Conservation (phyloP, 805 yeast genomes). For the Helenozyma baotianmanensis region DNA sequence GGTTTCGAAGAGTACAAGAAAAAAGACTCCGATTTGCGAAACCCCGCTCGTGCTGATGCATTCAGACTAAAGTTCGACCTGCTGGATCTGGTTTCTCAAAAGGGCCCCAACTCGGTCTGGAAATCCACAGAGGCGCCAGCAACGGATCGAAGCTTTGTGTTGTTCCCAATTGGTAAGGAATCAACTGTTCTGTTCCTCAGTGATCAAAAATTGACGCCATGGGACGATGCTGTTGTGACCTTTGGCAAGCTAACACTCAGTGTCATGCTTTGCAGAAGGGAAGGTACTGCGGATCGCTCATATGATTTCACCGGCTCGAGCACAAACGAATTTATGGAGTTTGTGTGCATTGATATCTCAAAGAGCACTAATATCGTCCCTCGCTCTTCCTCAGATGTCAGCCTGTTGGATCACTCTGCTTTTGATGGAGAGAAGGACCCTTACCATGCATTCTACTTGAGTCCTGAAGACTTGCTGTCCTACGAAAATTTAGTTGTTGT, state of each 20-base stretch:
- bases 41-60: neutral
- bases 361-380: conserved; percentile 37
- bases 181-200: conserved; percentile 12
- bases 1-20: conserved; percentile 50
- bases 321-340: conserved; percentile 30
- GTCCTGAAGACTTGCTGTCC: conserved; percentile 31
- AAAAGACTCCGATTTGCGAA: conserved; percentile 16
- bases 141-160: neutral
- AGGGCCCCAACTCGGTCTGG: conserved; percentile 8
- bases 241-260: conserved; percentile 1
- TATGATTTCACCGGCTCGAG: conserved; percentile 35
- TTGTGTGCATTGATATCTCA: conserved; percentile 10
- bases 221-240: conserved; percentile 1
- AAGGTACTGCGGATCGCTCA: conserved; percentile 5
- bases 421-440: conserved; percentile 47
- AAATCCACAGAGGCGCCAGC: conserved; percentile 2
- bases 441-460: conserved; percentile 44
- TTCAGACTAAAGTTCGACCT: conserved; percentile 9
- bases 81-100: conserved; percentile 7
- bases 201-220: conserved; percentile 1
- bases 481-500: conserved; percentile 49
- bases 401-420: conserved; percentile 49
- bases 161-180: conserved; percentile 8
- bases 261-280: conserved; percentile 12
- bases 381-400: conserved; percentile 36